phyloP scores from a whole-genome alignment of 495 filamentous ascomycete species.

The Peziza echinospora region DNA sequence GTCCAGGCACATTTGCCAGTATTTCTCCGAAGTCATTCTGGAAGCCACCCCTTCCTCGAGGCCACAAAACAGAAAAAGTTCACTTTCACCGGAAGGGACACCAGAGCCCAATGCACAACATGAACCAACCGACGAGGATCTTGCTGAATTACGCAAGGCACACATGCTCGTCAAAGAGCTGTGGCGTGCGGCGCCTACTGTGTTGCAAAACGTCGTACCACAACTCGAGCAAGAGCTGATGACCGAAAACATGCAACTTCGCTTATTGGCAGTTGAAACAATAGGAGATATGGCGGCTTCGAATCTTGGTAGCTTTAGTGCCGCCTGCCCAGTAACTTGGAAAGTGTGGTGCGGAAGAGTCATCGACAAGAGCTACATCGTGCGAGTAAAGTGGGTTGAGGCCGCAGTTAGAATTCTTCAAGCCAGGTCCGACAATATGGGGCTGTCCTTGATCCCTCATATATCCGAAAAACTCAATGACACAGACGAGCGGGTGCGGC shows the following conservation, averaged over 20 bases:
- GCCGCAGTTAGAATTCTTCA: conserved; percentile 59
- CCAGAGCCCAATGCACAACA: conserved; percentile 33
- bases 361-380: conserved; percentile 59
- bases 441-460: conserved; percentile 36
- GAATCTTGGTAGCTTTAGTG: conserved; percentile 6
- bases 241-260: conserved; percentile 68
- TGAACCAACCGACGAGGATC: conserved; percentile 51
- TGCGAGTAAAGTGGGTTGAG: conserved; percentile 68
- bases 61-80: conserved; percentile 1
- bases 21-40: conserved; percentile 91
- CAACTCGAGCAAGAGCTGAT: conserved; percentile 83
- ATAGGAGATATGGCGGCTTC: conserved; percentile 56
- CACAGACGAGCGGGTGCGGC: conserved; percentile 69
- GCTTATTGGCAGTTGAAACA: conserved; percentile 73
- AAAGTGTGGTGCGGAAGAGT: conserved; percentile 38
- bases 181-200: conserved; percentile 75
- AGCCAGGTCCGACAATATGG: conserved; percentile 15
- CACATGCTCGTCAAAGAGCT: conserved; percentile 77
- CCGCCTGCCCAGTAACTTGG: conserved; percentile 16
- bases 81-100: conserved; percentile 27
- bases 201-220: conserved; percentile 80
- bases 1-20: conserved; percentile 79
- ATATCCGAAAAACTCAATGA: conserved; percentile 67
- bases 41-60: conserved; percentile 41
- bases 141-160: conserved; percentile 71